A percentile compares a stretch with the other conserved stretches of the same genome.
Evolutionary conservation across 164 flowering plant species (phyloP).

Genomic region (Nymphaea colorata): DNA sequence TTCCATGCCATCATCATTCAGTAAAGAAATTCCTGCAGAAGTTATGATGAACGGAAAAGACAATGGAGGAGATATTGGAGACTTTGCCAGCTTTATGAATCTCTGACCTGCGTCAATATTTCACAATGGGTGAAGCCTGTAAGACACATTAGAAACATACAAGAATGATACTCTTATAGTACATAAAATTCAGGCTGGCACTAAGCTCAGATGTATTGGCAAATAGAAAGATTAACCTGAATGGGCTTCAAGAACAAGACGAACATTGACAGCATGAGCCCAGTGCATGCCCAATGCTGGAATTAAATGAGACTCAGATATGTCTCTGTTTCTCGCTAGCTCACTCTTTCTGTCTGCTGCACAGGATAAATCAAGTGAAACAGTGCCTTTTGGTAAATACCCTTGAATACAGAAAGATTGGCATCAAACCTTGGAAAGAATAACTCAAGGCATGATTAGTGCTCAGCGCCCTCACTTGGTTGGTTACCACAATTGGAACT

Average conservation of each 20-base stretch:
- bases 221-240: conserved; percentile 31
- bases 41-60: conserved; percentile 49
- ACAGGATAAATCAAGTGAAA: conserved; percentile 1
- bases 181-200: too few relatives aligned
- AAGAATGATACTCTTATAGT: too few relatives aligned
- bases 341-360: conserved; percentile 30
- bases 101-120: conserved; percentile 43
- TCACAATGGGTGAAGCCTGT: not conserved
- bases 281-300: conserved; percentile 75
- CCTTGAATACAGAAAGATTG: not conserved
- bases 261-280: conserved; percentile 84
- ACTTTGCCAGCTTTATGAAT: conserved; percentile 70
- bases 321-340: conserved; percentile 14
- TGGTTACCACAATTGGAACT: conserved; percentile 74
- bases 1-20: conserved; percentile 46
- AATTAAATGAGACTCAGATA: conserved; percentile 51
- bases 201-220: not conserved
- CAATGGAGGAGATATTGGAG: conserved; percentile 72
- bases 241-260: conserved; percentile 62
- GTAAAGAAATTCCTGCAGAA: conserved; percentile 54
- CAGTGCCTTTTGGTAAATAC: not conserved
- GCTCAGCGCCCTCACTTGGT: conserved; percentile 69
- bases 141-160: not conserved
- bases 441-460: conserved; percentile 29
- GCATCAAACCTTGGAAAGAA: conserved; percentile 50